Percentiles rank a stretch among this genome's conserved stretches.
phyloP scores from a whole-genome alignment of 148 eudicot species.

The Dysphania ambrosioides region DNA sequence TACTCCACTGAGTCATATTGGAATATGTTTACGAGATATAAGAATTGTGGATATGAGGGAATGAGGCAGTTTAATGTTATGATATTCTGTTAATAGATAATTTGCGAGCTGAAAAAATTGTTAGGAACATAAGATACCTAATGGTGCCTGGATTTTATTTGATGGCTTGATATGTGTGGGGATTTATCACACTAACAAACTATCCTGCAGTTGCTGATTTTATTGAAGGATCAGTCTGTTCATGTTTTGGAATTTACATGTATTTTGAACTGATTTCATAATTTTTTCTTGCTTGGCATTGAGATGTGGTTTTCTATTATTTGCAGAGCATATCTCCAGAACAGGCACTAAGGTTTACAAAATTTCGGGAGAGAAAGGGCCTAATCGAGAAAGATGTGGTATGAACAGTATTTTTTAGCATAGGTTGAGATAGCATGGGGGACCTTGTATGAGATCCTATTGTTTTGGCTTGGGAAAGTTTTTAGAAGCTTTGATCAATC shows the following conservation, averaged over 20 bases:
- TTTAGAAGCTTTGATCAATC: not conserved
- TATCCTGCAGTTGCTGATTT: not conserved
- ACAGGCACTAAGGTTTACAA: constrained; percentile 87
- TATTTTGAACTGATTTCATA: not conserved
- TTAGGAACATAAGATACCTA: not conserved
- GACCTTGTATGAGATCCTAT: not conserved
- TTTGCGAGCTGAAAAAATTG: not conserved
- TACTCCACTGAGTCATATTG: not conserved
- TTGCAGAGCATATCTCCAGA: constrained; percentile 82
- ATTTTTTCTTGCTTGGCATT: not conserved
- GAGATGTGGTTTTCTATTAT: constrained; percentile 9
- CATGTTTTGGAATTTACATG: not conserved
- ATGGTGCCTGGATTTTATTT: not conserved
- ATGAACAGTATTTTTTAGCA: constrained; percentile 22
- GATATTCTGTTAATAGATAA: not conserved
- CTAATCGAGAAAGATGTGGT: constrained; percentile 99
- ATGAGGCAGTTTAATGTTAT: constrained; percentile 3
- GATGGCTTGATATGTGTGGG: not conserved
- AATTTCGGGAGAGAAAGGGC: constrained; percentile 90
- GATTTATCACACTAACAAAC: not conserved
- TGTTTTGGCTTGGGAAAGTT: not conserved
- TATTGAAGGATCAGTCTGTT: not conserved
- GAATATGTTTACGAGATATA: not conserved
- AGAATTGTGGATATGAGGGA: not conserved
- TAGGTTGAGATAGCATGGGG: not conserved